Evolutionary conservation across 371 early-diverging fungal genomes (phyloP), one percentile per base, ranked within the genome.

Genomic region (Mortierella sp.): DNA sequence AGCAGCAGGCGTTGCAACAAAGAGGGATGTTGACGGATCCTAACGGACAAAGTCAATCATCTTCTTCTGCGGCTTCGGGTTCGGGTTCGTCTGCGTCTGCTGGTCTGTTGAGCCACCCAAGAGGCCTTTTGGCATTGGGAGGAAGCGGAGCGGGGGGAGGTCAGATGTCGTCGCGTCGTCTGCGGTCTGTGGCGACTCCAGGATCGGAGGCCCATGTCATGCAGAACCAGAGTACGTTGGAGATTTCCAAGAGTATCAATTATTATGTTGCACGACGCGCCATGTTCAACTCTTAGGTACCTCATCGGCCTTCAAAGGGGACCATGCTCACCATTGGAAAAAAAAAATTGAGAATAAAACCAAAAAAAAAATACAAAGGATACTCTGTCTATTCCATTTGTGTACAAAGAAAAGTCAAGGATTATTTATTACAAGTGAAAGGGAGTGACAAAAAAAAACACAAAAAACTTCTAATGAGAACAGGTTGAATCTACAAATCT

Each of bases 151-250:
- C 3, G 41, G 41, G 4, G 5, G 63, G 63, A 16, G 63, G 68
- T 21, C 68, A 41, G 41, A 41, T 24, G 24, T 51, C 51, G 51
- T 68, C 68, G 18, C 68, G 68, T 24, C 68, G 68, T 41, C 68
- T 68, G 24, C 18, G 41, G 35, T 18, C 68, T 38, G 68, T 11
- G 24, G 68, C 24, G 24, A 68, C 68, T 38, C 68, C 68, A 5
- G 43, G 68, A 21, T 68, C 68, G 38, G 68, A 68, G 41, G 68
- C 68, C 3, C 68, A 49, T 63, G 48, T 73, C 18, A 73, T 80
- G 54, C 79, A 77, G 46, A 77, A 35, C 27, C 84, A 86, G 76
- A 86, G 87, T 71, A 86, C 87, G 32, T 71, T 86, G 0, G 87
- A 86, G 48, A 77, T 86, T 27, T 86, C 87, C 24, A 80, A 82